Conservation (phyloP, 345 rosid genomes). For the Citrus sp. region DNA sequence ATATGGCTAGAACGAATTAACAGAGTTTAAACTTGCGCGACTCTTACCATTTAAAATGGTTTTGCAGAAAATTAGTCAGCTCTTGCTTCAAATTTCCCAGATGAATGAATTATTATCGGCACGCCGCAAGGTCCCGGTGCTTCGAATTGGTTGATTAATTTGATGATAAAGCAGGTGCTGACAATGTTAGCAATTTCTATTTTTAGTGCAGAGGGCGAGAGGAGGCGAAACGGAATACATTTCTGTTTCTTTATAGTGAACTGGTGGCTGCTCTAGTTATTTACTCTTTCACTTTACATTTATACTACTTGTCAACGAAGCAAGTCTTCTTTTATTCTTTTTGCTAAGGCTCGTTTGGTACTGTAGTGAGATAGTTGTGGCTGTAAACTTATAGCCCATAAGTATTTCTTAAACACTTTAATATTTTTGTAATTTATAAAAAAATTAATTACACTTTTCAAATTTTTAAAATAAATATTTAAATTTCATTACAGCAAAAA, state of each 20-base stretch:
- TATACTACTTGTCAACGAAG: background rate
- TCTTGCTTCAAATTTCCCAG: constrained; percentile 36
- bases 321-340: background rate
- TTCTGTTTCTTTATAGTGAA: background rate
- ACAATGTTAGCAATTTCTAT: background rate
- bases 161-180: background rate
- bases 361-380: no score
- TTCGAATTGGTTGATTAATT: constrained; percentile 30
- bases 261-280: background rate
- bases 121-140: constrained; percentile 38
- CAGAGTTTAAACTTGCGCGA: background rate
- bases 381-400: rapidly evolving
- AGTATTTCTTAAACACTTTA: no score
- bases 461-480: no score
- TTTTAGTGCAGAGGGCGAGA: background rate
- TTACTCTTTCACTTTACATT: background rate
- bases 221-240: no score
- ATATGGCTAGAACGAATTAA: no score
- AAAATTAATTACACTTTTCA: no score
- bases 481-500: no score
- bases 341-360: no score
- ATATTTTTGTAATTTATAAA: no score
- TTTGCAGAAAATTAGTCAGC: constrained; percentile 46
- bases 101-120: constrained; percentile 34
- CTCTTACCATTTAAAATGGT: background rate